Conservation (phyloP, 306 rosid species). For the Inga leiocalycina region DNA sequence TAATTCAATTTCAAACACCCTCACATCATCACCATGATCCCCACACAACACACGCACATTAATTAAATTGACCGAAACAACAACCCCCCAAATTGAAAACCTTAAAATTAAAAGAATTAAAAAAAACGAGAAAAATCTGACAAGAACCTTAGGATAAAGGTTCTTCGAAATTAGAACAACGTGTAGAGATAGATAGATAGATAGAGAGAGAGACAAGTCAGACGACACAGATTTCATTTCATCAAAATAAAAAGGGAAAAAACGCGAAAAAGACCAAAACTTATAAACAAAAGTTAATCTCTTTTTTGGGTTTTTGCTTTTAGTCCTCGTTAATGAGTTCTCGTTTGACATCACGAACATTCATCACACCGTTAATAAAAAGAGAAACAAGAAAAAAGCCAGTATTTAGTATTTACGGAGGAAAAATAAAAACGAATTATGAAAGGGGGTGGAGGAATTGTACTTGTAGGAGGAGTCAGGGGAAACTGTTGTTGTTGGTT, state of each 20-base stretch:
- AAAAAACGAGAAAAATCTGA: slow-evolving; percentile 31
- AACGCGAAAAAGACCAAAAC: not conserved
- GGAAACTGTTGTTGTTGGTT: slow-evolving; percentile 57
- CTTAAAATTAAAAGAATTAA: not conserved
- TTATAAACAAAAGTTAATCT: slow-evolving; percentile 8
- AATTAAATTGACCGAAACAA: slow-evolving; percentile 17
- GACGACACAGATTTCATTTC: slow-evolving; percentile 26
- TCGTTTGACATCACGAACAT: slow-evolving; percentile 47
- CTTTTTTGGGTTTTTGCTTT: slow-evolving; percentile 32
- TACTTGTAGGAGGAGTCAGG: slow-evolving; percentile 48
- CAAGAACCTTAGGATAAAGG: slow-evolving; percentile 38
- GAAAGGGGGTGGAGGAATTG: slow-evolving; percentile 74
- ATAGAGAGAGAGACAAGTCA: slow-evolving; percentile 13
- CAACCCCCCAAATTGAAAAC: not conserved
- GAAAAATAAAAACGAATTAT: slow-evolving; percentile 46
- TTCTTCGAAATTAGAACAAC: slow-evolving; percentile 48
- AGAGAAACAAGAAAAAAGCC: slow-evolving; percentile 23
- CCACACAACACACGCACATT: not conserved
- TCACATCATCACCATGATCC: slow-evolving; percentile 6
- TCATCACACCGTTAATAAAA: slow-evolving; percentile 49
- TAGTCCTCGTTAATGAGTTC: slow-evolving; percentile 31
- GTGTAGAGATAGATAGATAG: not conserved
- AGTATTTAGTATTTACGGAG: slow-evolving; percentile 32
- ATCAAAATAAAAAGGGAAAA: not conserved
- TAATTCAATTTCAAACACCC: not conserved